Conservation (phyloP, 192 early-diverging fungal genomes). For the Linderina pennispora region DNA sequence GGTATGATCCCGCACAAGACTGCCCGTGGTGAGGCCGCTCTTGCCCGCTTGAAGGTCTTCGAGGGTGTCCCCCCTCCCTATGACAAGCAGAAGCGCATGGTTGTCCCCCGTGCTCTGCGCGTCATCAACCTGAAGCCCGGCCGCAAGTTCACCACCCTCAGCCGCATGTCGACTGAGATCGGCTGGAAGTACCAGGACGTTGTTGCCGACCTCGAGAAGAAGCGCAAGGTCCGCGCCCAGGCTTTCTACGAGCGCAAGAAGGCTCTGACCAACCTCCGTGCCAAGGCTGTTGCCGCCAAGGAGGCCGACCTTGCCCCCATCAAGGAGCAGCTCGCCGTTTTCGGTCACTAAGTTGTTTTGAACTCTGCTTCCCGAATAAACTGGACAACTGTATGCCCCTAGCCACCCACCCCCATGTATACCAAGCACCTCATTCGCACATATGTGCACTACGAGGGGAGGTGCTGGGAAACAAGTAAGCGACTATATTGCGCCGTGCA, state of each 20-base stretch:
- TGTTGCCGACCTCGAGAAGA: slow-evolving; percentile 94
- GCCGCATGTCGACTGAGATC: slow-evolving; percentile 90
- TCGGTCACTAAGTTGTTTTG: slow-evolving; percentile 50
- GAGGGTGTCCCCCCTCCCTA: slow-evolving; percentile 98
- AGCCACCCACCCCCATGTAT: too few relatives aligned
- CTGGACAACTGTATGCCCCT: too few relatives aligned
- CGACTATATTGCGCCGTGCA: too few relatives aligned
- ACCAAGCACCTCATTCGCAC: too few relatives aligned
- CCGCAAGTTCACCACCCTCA: slow-evolving; percentile 95
- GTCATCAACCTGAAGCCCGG: slow-evolving; percentile 95
- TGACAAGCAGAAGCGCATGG: slow-evolving; percentile 95
- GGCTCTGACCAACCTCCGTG: slow-evolving; percentile 64
- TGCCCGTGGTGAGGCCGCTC: slow-evolving; percentile 92
- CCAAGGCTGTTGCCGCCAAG: slow-evolving; percentile 52
- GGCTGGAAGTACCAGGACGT: slow-evolving; percentile 99
- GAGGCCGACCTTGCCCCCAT: slow-evolving; percentile 50
- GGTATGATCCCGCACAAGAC: slow-evolving; percentile 99
- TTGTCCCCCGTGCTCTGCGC: slow-evolving; percentile 94
- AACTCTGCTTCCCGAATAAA: too few relatives aligned
- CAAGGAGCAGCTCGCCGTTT: slow-evolving; percentile 51
- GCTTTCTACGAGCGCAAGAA: slow-evolving; percentile 92
- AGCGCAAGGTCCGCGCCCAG: slow-evolving; percentile 92
- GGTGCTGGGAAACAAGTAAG: too few relatives aligned
- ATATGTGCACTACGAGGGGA: too few relatives aligned
- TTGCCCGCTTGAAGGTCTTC: slow-evolving; percentile 98